Percentiles rank a stretch among this genome's conserved stretches.
Conservation (phyloP, 192 early-diverging fungal species). For the Coemansia sp. region DNA sequence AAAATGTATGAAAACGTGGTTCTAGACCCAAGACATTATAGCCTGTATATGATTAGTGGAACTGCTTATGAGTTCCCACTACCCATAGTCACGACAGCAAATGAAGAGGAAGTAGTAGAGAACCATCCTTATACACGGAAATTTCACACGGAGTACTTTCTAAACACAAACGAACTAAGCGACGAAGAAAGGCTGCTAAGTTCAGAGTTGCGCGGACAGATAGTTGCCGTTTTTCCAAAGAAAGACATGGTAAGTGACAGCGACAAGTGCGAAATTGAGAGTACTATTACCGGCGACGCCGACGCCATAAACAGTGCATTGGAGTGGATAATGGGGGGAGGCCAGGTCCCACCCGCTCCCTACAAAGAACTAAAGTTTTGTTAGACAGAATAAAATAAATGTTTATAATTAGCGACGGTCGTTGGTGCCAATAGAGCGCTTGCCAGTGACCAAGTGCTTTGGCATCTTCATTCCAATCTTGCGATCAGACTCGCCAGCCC, state of each 20-base stretch:
- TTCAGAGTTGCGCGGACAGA: background rate
- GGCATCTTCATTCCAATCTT: slow-evolving; percentile 90
- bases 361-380: too few species aligned
- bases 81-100: too few species aligned
- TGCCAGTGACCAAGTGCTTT: slow-evolving; percentile 96
- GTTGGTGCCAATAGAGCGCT: slow-evolving; percentile 75
- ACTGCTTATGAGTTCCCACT: too few species aligned
- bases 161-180: background rate
- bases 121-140: too few species aligned
- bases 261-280: too few species aligned
- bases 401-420: slow-evolving; percentile 81
- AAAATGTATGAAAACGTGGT: background rate
- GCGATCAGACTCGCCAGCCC: slow-evolving; percentile 92
- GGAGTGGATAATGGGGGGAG: too few species aligned
- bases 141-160: too few species aligned
- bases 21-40: background rate
- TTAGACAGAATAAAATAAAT: slow-evolving; percentile 9
- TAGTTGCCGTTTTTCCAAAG: background rate
- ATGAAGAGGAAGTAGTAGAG: too few species aligned
- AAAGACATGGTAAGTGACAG: background rate
- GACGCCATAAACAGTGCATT: background rate
- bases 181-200: background rate
- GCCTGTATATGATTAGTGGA: background rate
- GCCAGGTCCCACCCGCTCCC: too few species aligned
- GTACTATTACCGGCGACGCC: background rate